Conservation (phyloP, 257 asterid species). For the Cynanchum wilfordii region DNA sequence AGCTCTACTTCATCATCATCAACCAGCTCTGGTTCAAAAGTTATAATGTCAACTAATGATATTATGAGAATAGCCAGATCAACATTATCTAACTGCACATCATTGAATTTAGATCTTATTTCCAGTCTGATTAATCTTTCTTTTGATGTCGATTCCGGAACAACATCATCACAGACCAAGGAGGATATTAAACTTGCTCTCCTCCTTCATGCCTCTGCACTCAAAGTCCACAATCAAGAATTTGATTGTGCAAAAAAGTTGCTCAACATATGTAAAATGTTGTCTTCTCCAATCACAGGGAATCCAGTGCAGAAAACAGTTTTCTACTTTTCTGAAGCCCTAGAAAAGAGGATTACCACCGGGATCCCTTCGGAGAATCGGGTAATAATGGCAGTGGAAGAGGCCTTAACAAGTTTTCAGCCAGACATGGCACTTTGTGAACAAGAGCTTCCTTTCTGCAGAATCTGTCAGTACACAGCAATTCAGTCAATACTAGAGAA, state of each 20-base stretch:
- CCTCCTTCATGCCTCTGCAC: conserved; percentile 27
- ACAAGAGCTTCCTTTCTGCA: conserved; percentile 26
- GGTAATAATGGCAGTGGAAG: conserved; percentile 15
- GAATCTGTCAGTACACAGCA: conserved; percentile 29
- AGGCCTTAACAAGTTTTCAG: conserved; percentile 10
- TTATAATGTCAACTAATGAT: conserved; percentile 13
- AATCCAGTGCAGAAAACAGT: conserved; percentile 29
- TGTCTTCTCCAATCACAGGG: conserved; percentile 18
- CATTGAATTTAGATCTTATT: conserved; percentile 8
- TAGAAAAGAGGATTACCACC: conserved; percentile 27
- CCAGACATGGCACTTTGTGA: conserved; percentile 3
- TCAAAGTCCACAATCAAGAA: conserved; percentile 20
- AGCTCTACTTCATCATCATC: neutral
- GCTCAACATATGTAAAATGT: conserved; percentile 16
- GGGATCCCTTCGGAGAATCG: conserved; percentile 2
- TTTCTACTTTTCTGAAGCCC: conserved; percentile 27
- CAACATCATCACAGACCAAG: conserved; percentile 7
- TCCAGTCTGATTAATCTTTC: neutral
- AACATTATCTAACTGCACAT: neutral
- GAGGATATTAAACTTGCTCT: conserved; percentile 25
- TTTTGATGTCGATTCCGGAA: conserved; percentile 1
- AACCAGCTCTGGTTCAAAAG: neutral
- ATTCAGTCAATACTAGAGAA: conserved; percentile 39
- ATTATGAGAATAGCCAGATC: conserved; percentile 25
- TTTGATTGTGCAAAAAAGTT: conserved; percentile 27